A percentile compares a stretch with the other conserved stretches of the same genome.
phyloP scores from a whole-genome alignment of 768 basidiomycete species.

The Lactifluus subvellereus region DNA sequence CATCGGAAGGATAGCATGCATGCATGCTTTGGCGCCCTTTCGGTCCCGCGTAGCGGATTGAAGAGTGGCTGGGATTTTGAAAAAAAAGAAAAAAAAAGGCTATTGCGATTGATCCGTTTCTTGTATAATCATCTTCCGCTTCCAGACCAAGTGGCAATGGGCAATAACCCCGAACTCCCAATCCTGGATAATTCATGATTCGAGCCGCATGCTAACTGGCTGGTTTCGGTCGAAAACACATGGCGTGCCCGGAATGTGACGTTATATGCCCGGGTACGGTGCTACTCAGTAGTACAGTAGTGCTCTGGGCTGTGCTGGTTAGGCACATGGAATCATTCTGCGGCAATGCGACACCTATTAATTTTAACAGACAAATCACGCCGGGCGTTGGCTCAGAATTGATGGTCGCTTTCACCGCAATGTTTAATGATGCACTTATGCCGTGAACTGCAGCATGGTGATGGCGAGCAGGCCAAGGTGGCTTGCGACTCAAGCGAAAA shows the following conservation, averaged over 20 bases:
- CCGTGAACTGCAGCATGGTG: background rate
- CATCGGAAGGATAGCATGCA: background rate
- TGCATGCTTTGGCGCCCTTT: too few relatives aligned
- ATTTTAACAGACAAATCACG: background rate
- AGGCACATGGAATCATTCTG: background rate
- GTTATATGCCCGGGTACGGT: background rate
- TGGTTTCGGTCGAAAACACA: background rate
- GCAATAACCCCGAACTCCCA: too few relatives aligned
- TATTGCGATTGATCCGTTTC: background rate
- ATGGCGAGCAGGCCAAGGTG: background rate
- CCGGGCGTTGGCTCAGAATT: background rate
- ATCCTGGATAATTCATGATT: background rate
- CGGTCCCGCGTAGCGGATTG: too few relatives aligned
- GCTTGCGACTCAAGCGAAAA: background rate
- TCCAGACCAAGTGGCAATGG: too few relatives aligned
- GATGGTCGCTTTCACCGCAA: background rate
- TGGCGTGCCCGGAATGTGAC: background rate
- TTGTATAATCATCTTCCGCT: background rate
- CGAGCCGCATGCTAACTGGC: background rate
- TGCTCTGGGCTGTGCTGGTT: background rate
- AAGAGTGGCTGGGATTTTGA: too few relatives aligned
- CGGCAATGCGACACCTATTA: background rate
- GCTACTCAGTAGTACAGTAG: background rate
- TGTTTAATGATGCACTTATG: background rate
- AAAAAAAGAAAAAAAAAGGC: background rate